Conservation (phyloP, 2,329 filamentous ascomycete species). For the Pseudophaeomoniella oleicola region DNA sequence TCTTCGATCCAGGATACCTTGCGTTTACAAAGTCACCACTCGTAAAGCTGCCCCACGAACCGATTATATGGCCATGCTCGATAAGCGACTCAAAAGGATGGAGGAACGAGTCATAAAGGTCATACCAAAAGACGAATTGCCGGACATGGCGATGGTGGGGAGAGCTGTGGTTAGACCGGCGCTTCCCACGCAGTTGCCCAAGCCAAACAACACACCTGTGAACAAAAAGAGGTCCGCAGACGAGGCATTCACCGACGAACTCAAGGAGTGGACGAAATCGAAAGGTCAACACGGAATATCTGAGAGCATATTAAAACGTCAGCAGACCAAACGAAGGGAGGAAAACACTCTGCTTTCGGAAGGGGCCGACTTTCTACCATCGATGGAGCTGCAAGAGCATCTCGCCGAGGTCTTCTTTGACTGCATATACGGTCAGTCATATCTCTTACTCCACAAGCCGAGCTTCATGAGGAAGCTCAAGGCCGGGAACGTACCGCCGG, state of each 20-base stretch:
- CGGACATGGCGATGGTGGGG: slow-evolving; percentile 51
- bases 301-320: slow-evolving; percentile 36
- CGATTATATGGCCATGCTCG: slow-evolving; percentile 98
- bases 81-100: slow-evolving; percentile 91
- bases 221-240: slow-evolving; percentile 71
- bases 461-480: slow-evolving; percentile 82
- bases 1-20: slow-evolving; percentile 78
- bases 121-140: slow-evolving; percentile 73
- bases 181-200: slow-evolving; percentile 41
- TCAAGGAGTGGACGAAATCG: slow-evolving; percentile 65
- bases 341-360: slow-evolving; percentile 68
- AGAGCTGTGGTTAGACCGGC: slow-evolving; percentile 76
- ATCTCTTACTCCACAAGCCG: slow-evolving; percentile 87
- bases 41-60: slow-evolving; percentile 87
- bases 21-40: slow-evolving; percentile 93
- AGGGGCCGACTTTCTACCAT: slow-evolving; percentile 67
- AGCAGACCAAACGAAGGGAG: slow-evolving; percentile 50
- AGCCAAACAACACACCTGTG: slow-evolving; percentile 26
- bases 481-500: slow-evolving; percentile 68
- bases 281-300: slow-evolving; percentile 35
- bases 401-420: slow-evolving; percentile 92
- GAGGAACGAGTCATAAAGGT: slow-evolving; percentile 95
- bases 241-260: slow-evolving; percentile 70
- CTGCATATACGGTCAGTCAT: slow-evolving; percentile 87
- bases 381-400: slow-evolving; percentile 82